Evolutionary conservation across 2,329 filamentous ascomycete species (phyloP).

Genomic region (Colletotrichum aenigma): DNA sequence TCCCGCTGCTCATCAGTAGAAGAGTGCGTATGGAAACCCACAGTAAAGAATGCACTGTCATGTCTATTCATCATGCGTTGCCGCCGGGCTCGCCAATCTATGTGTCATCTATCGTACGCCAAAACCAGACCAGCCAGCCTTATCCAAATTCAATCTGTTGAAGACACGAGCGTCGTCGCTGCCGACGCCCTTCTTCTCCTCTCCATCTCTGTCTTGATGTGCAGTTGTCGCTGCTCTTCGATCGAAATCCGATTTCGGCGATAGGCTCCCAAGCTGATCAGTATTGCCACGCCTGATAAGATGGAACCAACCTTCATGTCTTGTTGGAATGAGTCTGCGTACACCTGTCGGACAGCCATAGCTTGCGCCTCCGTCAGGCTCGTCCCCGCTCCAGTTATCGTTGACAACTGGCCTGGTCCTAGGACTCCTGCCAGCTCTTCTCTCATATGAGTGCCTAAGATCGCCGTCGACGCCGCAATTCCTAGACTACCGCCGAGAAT

Average conservation of each 20-base stretch:
- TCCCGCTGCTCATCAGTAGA: background rate
- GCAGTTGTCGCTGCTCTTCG: conserved; percentile 25
- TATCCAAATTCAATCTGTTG: conserved; percentile 3
- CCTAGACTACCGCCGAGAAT: conserved; percentile 60
- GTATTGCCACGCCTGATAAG: conserved; percentile 42
- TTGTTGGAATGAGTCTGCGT: conserved; percentile 47
- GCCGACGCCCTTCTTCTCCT: conserved; percentile 10
- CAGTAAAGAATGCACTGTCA: background rate
- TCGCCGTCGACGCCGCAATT: conserved; percentile 55
- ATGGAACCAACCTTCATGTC: conserved; percentile 52
- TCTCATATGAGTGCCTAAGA: conserved; percentile 39
- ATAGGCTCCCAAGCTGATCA: conserved; percentile 45
- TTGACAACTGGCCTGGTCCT: conserved; percentile 30
- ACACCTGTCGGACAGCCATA: conserved; percentile 38
- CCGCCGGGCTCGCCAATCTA: background rate
- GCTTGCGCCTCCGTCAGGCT: conserved; percentile 31
- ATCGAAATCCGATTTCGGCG: conserved; percentile 33
- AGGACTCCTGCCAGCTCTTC: conserved; percentile 31
- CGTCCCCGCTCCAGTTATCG: conserved; percentile 23
- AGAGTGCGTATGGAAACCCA: background rate
- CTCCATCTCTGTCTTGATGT: conserved; percentile 4
- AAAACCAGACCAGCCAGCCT: background rate
- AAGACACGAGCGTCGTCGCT: conserved; percentile 12
- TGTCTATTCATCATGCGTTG: background rate
- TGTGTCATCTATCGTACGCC: background rate